Conservation (phyloP, 1,139 yeast species). For the Ashbya aceris region DNA sequence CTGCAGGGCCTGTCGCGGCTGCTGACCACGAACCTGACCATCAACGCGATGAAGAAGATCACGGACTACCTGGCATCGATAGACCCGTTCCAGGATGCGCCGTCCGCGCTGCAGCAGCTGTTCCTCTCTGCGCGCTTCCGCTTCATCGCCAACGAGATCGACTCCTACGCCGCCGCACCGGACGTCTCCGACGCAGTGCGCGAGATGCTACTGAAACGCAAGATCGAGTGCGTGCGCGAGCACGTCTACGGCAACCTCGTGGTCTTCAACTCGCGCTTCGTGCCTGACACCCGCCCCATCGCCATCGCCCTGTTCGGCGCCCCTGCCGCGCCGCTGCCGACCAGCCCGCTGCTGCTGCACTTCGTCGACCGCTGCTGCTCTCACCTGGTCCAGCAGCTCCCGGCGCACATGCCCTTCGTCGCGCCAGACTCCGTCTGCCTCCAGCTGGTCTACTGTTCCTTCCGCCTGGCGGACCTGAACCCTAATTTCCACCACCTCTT, state of each 20-base stretch:
- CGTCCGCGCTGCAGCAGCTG: slow-evolving; percentile 34
- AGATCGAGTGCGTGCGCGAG: slow-evolving; percentile 76
- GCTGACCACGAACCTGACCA: slow-evolving; percentile 67
- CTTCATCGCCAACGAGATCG: slow-evolving; percentile 51
- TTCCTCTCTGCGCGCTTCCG: slow-evolving; percentile 47
- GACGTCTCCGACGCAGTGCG: slow-evolving; percentile 36
- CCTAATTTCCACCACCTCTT: slow-evolving; percentile 24
- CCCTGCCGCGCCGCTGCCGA: slow-evolving; percentile 8
- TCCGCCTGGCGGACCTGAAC: slow-evolving; percentile 26
- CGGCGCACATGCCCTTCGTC: slow-evolving; percentile 7
- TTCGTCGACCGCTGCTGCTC: slow-evolving; percentile 21
- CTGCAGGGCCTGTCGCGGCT: slow-evolving; percentile 56
- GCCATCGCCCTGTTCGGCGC: slow-evolving; percentile 13
- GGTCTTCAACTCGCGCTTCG: slow-evolving; percentile 18
- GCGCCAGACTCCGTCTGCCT: slow-evolving; percentile 27
- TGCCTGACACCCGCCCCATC: slow-evolving; percentile 9
- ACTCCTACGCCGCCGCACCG: slow-evolving; percentile 41
- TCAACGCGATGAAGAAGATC: slow-evolving; percentile 67
- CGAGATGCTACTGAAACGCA: slow-evolving; percentile 66
- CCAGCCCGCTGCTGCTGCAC: slow-evolving; percentile 22
- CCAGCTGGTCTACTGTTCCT: slow-evolving; percentile 30
- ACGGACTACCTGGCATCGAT: slow-evolving; percentile 66
- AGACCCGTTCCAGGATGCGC: slow-evolving; percentile 36
- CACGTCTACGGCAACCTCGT: slow-evolving; percentile 27
- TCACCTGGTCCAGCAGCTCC: slow-evolving; percentile 14